Percentiles rank a stretch among this genome's conserved stretches.
phyloP scores from a whole-genome alignment of 2,329 filamentous ascomycete genomes.

The Didymella pomorum region DNA sequence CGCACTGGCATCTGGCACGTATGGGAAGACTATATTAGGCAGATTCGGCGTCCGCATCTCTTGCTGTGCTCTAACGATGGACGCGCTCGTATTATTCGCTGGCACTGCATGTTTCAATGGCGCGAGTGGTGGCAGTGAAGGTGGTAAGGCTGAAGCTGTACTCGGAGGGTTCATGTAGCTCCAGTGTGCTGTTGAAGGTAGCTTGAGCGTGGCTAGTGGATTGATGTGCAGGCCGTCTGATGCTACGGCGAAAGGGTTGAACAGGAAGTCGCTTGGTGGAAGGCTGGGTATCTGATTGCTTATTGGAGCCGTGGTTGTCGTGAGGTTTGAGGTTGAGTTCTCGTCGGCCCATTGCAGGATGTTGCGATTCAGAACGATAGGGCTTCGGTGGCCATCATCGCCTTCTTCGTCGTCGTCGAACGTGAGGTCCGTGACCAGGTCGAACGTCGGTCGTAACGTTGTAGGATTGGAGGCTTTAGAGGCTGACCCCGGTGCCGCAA shows the following conservation, averaged over 20 bases:
- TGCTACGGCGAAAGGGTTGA: conserved; percentile 24
- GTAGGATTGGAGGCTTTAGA: conserved; percentile 26
- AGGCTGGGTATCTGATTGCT: neutral
- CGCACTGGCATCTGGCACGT: conserved; percentile 39
- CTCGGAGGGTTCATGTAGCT: conserved; percentile 11
- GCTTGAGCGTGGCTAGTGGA: conserved; percentile 41
- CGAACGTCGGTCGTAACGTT: conserved; percentile 23
- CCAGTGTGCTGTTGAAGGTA: conserved; percentile 22
- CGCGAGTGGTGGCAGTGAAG: conserved; percentile 6
- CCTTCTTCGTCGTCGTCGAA: conserved; percentile 27
- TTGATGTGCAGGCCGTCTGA: conserved; percentile 42
- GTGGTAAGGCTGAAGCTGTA: neutral
- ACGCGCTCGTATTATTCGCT: neutral
- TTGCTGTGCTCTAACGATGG: neutral
- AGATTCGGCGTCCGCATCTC: conserved; percentile 39
- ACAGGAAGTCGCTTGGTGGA: conserved; percentile 9
- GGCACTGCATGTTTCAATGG: neutral
- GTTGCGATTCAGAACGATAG: conserved; percentile 48
- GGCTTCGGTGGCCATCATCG: conserved; percentile 32
- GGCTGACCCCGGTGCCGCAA: neutral
- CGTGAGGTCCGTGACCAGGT: conserved; percentile 29
- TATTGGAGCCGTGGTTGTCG: neutral
- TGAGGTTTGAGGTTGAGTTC: conserved; percentile 30
- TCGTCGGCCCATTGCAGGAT: conserved; percentile 52
- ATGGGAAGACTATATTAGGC: conserved; percentile 43